Conservation (phyloP, 2,329 filamentous ascomycete species). For the Ophiostoma perfectum region DNA sequence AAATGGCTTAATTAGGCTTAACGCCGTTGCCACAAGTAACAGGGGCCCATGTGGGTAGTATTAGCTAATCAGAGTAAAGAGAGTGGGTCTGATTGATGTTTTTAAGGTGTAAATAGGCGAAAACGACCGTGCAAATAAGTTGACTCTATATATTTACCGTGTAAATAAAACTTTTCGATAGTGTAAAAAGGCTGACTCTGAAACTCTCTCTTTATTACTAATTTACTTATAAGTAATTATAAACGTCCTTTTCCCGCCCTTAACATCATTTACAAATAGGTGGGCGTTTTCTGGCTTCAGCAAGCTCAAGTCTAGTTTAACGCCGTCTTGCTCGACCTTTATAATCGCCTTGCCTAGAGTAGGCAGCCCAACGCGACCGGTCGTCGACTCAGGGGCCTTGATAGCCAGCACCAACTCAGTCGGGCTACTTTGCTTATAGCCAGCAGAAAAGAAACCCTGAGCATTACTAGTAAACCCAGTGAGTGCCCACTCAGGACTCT, state of each 20-base stretch:
- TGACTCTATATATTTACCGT: no score
- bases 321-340: background rate
- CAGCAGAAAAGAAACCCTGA: background rate
- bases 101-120: no score
- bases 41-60: no score
- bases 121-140: no score
- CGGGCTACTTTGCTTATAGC: background rate
- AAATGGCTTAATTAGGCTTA: no score
- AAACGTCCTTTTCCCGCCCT: background rate
- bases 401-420: background rate
- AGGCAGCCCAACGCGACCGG: background rate
- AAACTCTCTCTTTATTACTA: no score
- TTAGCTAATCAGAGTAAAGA: no score
- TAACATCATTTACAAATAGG: background rate
- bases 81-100: no score
- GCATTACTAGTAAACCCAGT: background rate
- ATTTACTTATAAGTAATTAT: background rate
- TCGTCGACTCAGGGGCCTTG: background rate
- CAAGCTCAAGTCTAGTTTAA: background rate
- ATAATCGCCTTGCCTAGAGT: background rate
- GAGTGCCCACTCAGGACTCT: background rate
- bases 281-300: background rate
- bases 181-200: no score
- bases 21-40: no score
- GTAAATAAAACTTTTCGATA: no score